phyloP scores from a whole-genome alignment of 768 basidiomycete genomes.

The Polyporus arcularius region DNA sequence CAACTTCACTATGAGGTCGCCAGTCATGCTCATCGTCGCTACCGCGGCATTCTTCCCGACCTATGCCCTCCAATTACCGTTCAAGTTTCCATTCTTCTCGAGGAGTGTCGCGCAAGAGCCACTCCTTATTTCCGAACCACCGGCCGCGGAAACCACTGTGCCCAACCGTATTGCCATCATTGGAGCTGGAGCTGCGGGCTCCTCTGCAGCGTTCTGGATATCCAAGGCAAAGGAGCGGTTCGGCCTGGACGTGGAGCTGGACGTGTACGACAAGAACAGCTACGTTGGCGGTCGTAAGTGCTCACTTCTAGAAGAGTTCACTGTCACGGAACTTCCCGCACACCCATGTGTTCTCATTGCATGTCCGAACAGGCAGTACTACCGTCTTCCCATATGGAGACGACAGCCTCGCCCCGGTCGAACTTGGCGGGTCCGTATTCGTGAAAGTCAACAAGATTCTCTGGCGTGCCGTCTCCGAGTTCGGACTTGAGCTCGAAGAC shows the following conservation, averaged over 20 bases:
- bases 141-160: neutral
- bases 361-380: slow-evolving; percentile 61
- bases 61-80: slow-evolving; percentile 22
- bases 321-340: neutral
- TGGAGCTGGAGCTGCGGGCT: slow-evolving; percentile 88
- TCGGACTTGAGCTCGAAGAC: slow-evolving; percentile 60
- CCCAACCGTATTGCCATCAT: slow-evolving; percentile 77
- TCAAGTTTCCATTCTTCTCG: slow-evolving; percentile 20
- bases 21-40: neutral
- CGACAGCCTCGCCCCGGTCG: slow-evolving; percentile 59
- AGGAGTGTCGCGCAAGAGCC: slow-evolving; percentile 5
- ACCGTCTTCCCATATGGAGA: slow-evolving; percentile 72
- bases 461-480: slow-evolving; percentile 76
- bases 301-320: neutral
- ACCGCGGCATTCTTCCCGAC: slow-evolving; percentile 13
- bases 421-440: slow-evolving; percentile 90
- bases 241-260: slow-evolving; percentile 71
- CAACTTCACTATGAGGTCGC: slow-evolving; percentile 10
- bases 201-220: slow-evolving; percentile 84
- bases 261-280: slow-evolving; percentile 76
- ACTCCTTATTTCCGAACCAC: slow-evolving; percentile 1
- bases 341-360: neutral
- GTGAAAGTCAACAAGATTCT: slow-evolving; percentile 73
- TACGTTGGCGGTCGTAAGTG: slow-evolving; percentile 87
- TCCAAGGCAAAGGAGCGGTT: slow-evolving; percentile 73